These are phyloP conservation scores for Chamaenerion angustifolium DNA, from an alignment of 345 rosid species.

Conservation along the genomic window DNA sequence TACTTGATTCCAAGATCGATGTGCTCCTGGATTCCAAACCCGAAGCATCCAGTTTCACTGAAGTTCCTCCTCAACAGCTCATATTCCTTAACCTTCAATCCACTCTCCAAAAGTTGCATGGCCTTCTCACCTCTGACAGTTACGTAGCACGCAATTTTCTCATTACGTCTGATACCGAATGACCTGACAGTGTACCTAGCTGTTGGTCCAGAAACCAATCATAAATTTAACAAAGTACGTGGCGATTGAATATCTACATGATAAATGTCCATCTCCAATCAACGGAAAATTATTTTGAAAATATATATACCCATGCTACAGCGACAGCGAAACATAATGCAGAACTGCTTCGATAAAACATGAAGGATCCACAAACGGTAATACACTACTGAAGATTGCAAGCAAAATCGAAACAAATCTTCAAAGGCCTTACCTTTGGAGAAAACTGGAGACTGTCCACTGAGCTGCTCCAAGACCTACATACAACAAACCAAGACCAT, in stretches of 20 bases:
- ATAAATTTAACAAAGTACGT: not conserved
- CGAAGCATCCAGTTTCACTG: conserved; percentile 95
- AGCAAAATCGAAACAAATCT: too few relatives aligned
- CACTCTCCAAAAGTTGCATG: conserved; percentile 93
- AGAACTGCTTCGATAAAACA: too few relatives aligned
- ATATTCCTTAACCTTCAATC: conserved; percentile 90
- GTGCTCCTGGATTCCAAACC: conserved; percentile 96
- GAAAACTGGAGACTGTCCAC: conserved; percentile 81
- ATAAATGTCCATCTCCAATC: too few relatives aligned
- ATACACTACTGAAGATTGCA: too few relatives aligned
- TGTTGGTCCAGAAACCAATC: conserved; percentile 11
- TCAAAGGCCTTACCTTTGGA: conserved; percentile 49
- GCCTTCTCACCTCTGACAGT: conserved; percentile 98
- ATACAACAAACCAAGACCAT: not conserved
- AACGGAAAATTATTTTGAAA: too few relatives aligned
- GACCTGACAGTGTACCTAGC: conserved; percentile 98
- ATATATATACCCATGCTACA: too few relatives aligned
- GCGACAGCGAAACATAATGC: too few relatives aligned
- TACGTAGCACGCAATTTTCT: conserved; percentile 93
- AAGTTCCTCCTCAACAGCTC: conserved; percentile 90
- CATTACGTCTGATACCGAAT: conserved; percentile 90
- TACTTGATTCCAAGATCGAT: conserved; percentile 96
- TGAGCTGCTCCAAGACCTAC: conserved; percentile 85
- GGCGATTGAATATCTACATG: too few relatives aligned
- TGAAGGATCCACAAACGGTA: too few relatives aligned